Evolutionary conservation across 2,329 filamentous ascomycete species (phyloP).

Genomic region (Beauveria sp.): DNA sequence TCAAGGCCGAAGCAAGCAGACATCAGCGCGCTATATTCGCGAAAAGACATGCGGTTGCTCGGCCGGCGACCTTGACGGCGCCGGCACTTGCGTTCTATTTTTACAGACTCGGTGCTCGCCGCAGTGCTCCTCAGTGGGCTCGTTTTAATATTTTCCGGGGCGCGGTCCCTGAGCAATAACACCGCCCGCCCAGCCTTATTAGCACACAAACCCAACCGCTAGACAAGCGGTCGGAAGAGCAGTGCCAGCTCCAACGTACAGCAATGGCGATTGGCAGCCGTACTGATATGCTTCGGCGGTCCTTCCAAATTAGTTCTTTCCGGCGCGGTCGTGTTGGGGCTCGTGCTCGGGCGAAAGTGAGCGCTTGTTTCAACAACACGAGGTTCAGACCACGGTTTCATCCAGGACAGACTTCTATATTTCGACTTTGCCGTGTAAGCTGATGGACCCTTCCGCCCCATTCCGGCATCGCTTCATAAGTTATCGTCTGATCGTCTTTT

Average conservation of each 20-base stretch:
- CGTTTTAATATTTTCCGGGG: not conserved
- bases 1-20: not conserved
- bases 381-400: not conserved
- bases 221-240: not conserved
- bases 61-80: not conserved
- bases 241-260: not conserved
- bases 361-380: slow-evolving; percentile 3
- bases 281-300: not conserved
- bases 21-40: not conserved
- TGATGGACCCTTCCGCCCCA: not conserved
- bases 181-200: not conserved
- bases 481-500: not conserved
- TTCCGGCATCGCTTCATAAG: not conserved
- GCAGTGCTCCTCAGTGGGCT: not conserved
- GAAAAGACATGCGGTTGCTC: not conserved
- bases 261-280: not conserved
- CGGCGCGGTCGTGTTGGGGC: not conserved
- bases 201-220: too few relatives aligned
- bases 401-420: not conserved
- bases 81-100: not conserved
- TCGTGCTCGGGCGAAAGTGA: not conserved
- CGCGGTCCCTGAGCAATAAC: not conserved
- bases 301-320: not conserved
- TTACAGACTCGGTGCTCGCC: not conserved
- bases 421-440: not conserved